phyloP scores from a whole-genome alignment of 257 asterid genomes.

The Fraxinus anomala region DNA sequence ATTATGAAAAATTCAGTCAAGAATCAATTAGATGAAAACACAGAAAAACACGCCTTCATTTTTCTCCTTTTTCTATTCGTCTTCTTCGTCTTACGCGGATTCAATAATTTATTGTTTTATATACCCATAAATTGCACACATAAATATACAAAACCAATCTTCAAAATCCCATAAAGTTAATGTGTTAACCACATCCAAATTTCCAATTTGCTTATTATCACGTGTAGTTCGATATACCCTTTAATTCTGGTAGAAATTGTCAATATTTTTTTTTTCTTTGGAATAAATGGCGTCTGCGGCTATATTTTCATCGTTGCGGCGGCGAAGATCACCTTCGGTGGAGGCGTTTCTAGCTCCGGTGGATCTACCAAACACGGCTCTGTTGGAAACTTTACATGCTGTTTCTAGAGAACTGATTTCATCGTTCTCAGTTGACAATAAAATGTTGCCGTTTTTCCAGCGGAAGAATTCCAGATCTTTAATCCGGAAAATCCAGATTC shows the following conservation, averaged over 20 bases:
- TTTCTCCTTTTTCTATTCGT: slow-evolving; percentile 18
- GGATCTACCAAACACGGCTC: slow-evolving; percentile 59
- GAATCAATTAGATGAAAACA: slow-evolving; percentile 23
- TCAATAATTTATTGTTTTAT: slow-evolving; percentile 28
- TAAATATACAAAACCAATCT: slow-evolving; percentile 4
- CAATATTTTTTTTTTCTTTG: not conserved
- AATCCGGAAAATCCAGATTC: slow-evolving; percentile 64
- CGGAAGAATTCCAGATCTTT: slow-evolving; percentile 61
- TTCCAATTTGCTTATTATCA: not conserved
- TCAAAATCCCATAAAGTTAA: not conserved
- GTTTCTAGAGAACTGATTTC: slow-evolving; percentile 57
- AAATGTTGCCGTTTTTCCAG: slow-evolving; percentile 47
- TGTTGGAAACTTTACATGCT: slow-evolving; percentile 55
- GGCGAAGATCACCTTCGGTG: slow-evolving; percentile 81
- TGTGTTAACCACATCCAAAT: not conserved
- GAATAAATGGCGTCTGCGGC: slow-evolving; percentile 77
- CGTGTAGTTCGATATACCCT: slow-evolving; percentile 7
- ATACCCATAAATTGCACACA: not conserved
- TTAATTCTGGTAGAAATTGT: slow-evolving; percentile 5
- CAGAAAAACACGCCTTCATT: slow-evolving; percentile 9
- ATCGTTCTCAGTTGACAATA: slow-evolving; percentile 43
- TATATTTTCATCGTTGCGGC: slow-evolving; percentile 78
- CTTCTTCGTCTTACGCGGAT: slow-evolving; percentile 58
- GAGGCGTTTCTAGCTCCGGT: slow-evolving; percentile 83
- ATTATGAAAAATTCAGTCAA: slow-evolving; percentile 37